Evolutionary conservation across 768 basidiomycete genomes (phyloP).

Genomic region (Suillus tomentosus): DNA sequence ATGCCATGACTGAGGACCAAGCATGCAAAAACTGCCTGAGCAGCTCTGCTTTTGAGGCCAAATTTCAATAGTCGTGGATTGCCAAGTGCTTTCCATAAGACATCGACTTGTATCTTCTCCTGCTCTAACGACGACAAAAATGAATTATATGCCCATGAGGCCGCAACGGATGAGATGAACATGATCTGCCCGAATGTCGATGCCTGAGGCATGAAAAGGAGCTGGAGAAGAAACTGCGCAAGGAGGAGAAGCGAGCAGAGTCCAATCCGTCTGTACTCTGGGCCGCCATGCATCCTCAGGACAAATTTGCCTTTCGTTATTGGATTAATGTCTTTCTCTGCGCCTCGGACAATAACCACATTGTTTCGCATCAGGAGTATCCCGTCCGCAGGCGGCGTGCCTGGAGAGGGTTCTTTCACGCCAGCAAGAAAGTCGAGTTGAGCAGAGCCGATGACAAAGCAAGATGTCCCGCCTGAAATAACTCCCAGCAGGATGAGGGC

Average conservation of each 20-base stretch:
- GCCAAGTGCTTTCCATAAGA: slow-evolving; percentile 21
- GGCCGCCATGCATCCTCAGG: slow-evolving; percentile 22
- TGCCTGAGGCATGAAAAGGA: slow-evolving; percentile 39
- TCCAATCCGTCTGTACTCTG: slow-evolving; percentile 26
- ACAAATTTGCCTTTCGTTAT: slow-evolving; percentile 35
- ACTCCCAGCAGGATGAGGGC: slow-evolving; percentile 36
- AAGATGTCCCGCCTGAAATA: slow-evolving; percentile 33
- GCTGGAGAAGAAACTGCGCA: slow-evolving; percentile 35
- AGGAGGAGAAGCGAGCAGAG: slow-evolving; percentile 34
- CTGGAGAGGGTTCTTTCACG: slow-evolving; percentile 23
- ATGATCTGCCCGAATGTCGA: slow-evolving; percentile 37
- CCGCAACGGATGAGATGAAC: slow-evolving; percentile 33
- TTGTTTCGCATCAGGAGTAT: slow-evolving; percentile 26
- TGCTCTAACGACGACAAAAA: slow-evolving; percentile 41
- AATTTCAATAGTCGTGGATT: slow-evolving; percentile 23
- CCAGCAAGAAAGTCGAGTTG: slow-evolving; percentile 20
- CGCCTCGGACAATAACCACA: slow-evolving; percentile 34
- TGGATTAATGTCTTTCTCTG: slow-evolving; percentile 32
- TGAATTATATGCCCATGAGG: slow-evolving; percentile 39
- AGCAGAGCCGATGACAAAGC: slow-evolving; percentile 35
- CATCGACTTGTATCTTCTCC: slow-evolving; percentile 27
- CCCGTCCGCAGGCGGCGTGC: slow-evolving; percentile 34
- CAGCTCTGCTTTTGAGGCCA: slow-evolving; percentile 14
- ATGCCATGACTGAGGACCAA: slow-evolving; percentile 20
- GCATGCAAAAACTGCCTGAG: slow-evolving; percentile 27